Percentiles rank a stretch among this genome's conserved stretches.
These are phyloP conservation scores for Penicillium desertorum DNA, from an alignment of 495 filamentous ascomycete genomes.

Conservation along the genomic window DNA sequence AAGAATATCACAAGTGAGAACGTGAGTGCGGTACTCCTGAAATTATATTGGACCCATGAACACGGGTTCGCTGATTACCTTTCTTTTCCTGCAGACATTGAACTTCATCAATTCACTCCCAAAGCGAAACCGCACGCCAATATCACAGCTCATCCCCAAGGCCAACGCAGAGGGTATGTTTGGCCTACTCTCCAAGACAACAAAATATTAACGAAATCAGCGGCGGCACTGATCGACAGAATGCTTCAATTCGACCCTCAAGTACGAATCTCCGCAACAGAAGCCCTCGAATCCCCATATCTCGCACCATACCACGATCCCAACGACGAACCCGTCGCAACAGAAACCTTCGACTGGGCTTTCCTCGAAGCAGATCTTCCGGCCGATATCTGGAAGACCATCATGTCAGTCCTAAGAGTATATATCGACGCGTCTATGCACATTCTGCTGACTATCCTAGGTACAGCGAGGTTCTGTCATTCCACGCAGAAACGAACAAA, in stretches of 20 bases:
- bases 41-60: not conserved
- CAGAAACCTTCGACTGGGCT: conserved; percentile 97
- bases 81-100: conserved; percentile 63
- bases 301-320: conserved; percentile 96
- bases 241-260: conserved; percentile 97
- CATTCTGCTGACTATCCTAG: conserved; percentile 43
- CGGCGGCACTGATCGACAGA: conserved; percentile 83
- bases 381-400: conserved; percentile 98
- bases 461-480: conserved; percentile 98
- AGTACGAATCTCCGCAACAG: conserved; percentile 77
- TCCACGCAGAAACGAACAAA: conserved; percentile 61
- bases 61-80: not conserved
- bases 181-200: not conserved
- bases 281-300: conserved; percentile 82
- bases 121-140: conserved; percentile 80
- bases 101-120: conserved; percentile 94
- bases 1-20: conserved; percentile 96
- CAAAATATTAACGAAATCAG: conserved; percentile 44
- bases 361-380: conserved; percentile 97
- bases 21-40: conserved; percentile 49
- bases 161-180: conserved; percentile 75
- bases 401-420: conserved; percentile 68
- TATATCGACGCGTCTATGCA: not conserved
- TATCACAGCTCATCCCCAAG: conserved; percentile 87
- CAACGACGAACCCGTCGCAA: conserved; percentile 86